Evolutionary conservation across 495 filamentous ascomycete species (phyloP), one percentile per base, ranked within the genome.

Genomic region (Penicillium atrosanguineum): DNA sequence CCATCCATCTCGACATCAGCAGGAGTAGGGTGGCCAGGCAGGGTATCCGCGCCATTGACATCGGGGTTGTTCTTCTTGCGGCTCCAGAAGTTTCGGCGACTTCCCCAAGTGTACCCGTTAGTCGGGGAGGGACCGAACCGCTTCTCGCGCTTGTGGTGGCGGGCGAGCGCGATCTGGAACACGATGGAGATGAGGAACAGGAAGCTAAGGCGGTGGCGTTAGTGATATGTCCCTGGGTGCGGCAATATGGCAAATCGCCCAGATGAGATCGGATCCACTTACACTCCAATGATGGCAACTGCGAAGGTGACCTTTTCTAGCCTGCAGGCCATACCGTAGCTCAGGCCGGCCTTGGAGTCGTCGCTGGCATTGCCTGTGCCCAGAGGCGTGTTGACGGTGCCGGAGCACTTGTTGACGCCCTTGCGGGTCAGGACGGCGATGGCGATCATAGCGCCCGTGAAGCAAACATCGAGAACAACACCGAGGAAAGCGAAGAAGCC

Each of bases 361-460:
- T 66, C 62, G 43, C 74, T 70, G 29, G 80, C 75, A 1, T 76
- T 64, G 6, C 88, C 88, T 12, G 56, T 78, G 40, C 89, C 89
- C 31, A 89, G 74, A 0, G 84, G 79, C 0, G 89, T 93, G 36
- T 83, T 64, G 18, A 91, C 83, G 4, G 59, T 72, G 15, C 86
- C 86, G 5, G 29, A 69, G 73, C 89, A 94, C 36, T 64, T 75
- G 53, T 75, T 64, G 6, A 79, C 79, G 38, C 91, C 91, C 23
- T 77, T 69, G 3, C 87, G 77, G 28, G 85, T 89, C 40, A 91
- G 57, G 55, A 93, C 76, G 45, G 81, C 86, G 51, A 95, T 73
- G 63, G 86, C 91, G 67, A 96, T 85, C 71, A 95, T 84, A 37
- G 82, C 84, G 42, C 87, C 91, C 52, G 93, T 75, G 68, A 96